Base-by-base conservation (phyloP, 768 basidiomycete species). In the Tylopilus rubrobrunneus region DNA sequence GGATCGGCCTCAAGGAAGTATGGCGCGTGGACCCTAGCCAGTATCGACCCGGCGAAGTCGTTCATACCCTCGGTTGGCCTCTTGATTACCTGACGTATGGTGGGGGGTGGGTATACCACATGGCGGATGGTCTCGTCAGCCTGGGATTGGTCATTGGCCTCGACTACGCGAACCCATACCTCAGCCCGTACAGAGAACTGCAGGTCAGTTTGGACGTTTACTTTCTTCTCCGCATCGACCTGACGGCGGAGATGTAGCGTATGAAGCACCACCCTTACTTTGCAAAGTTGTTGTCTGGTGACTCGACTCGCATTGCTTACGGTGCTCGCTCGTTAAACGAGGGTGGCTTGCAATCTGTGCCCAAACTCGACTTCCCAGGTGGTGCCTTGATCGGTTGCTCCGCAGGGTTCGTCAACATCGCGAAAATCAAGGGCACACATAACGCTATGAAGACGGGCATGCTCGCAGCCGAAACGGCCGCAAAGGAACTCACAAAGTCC, bases 371-470 rank as follows among this genome's bases (percentile, higher is more conserved):
- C 73, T 99, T 93, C 73, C 97, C 97, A 0, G 95, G 97, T 2
- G 96, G 96, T 2, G 96, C 94, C 1, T 74, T 98, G 27, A 84
- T 99, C 37, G 97, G 96, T 0, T 98, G 95, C 72, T 87, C 92
- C 0, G 97, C 95, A 1, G 96, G 96, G 12, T 94, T 98, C 68
- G 81, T 99, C 56, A 98, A 98, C 73, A 81, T 97, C 11, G 88
- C 95, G 14, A 98, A 97, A 73, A 98, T 99, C 73, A 98, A 98
- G 67, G 96, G 96, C 14, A 96, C 95, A 0, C 97, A 98, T 68
- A 98, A 95, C 55, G 94, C 96, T 3, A 98, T 99, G 97, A 95
- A 98, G 78, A 92, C 88, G 36, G 97, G 97, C 28, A 98, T 98
- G 88, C 77, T 98, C 19, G 96, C 94, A 28, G 96, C 92, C 1